Percentiles rank a stretch among this genome's conserved stretches.
Conservation (phyloP, 1,284 basidiomycete species). For the Moniliophthora roreri region DNA sequence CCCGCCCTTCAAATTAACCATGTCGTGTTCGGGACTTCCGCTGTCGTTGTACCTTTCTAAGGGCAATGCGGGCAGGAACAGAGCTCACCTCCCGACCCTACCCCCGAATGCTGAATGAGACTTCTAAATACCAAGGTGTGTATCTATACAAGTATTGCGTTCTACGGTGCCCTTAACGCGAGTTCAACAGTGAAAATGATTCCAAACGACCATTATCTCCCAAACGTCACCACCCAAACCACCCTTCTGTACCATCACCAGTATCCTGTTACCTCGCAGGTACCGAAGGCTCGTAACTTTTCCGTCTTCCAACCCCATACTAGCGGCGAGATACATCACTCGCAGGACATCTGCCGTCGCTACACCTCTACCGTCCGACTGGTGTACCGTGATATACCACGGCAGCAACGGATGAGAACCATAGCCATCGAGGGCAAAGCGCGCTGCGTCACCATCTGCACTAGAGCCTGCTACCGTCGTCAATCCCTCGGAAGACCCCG, state of each 20-base stretch:
- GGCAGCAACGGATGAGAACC: constrained; percentile 9
- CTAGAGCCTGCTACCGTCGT: background rate
- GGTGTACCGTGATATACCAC: constrained; percentile 12
- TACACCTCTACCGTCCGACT: constrained; percentile 4
- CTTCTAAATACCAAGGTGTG: too few relatives aligned
- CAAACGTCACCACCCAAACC: constrained; percentile 10
- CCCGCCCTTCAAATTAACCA: too few relatives aligned
- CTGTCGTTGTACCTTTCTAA: too few relatives aligned
- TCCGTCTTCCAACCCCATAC: background rate
- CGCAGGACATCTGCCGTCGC: constrained; percentile 11
- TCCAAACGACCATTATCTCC: constrained; percentile 1
- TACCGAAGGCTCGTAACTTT: background rate
- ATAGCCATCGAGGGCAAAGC: constrained; percentile 13
- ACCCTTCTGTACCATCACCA: constrained; percentile 1
- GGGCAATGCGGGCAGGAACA: too few relatives aligned
- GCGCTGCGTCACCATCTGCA: constrained; percentile 8
- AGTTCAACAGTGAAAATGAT: too few relatives aligned
- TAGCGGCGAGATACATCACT: background rate
- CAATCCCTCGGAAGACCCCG: too few relatives aligned
- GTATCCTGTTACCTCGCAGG: constrained; percentile 3
- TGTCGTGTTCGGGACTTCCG: too few relatives aligned
- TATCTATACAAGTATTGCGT: too few relatives aligned
- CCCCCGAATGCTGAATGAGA: too few relatives aligned
- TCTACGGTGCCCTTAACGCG: too few relatives aligned
- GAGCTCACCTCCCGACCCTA: too few relatives aligned